phyloP scores from a whole-genome alignment of 2,329 filamentous ascomycete genomes.

The Aureobasidium mangrovei region DNA sequence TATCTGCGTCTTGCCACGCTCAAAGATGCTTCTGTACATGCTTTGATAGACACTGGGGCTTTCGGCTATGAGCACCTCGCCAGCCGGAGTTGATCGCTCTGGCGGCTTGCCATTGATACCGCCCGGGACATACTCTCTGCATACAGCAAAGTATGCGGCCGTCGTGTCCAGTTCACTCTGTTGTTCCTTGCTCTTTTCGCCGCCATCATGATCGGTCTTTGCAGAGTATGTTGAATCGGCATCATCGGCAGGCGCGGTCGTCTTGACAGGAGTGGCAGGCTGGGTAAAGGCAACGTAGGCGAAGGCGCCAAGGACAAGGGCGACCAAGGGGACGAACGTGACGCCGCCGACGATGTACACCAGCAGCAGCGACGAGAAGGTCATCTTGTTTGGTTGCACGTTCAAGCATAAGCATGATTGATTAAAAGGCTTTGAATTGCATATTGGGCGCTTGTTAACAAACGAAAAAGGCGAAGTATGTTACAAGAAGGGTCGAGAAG shows the following conservation, averaged over 20 bases:
- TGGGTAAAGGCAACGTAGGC: slow-evolving; percentile 59
- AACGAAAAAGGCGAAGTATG: neutral
- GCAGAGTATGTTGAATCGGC: neutral
- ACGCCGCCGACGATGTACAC: slow-evolving; percentile 79
- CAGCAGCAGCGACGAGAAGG: slow-evolving; percentile 51
- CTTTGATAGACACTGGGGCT: slow-evolving; percentile 95
- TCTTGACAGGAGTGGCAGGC: neutral
- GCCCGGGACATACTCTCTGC: slow-evolving; percentile 82
- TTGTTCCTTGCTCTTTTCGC: slow-evolving; percentile 48
- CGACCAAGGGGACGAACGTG: slow-evolving; percentile 71
- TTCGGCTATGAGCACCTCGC: slow-evolving; percentile 56
- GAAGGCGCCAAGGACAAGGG: slow-evolving; percentile 54
- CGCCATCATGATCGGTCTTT: slow-evolving; percentile 24
- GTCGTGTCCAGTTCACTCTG: slow-evolving; percentile 66
- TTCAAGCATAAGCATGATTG: neutral
- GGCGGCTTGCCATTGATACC: slow-evolving; percentile 89
- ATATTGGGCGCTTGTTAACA: neutral
- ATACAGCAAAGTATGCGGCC: slow-evolving; percentile 91
- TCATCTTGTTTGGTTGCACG: slow-evolving; percentile 20
- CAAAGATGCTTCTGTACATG: slow-evolving; percentile 96
- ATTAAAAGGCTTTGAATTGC: slow-evolving; percentile 3
- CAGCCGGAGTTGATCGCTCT: slow-evolving; percentile 72
- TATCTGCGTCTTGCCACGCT: slow-evolving; percentile 55
- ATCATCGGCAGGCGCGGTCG: neutral
- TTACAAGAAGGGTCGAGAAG: slow-evolving; percentile 7